Percentiles rank a stretch among this genome's conserved stretches.
Evolutionary conservation across 2,329 filamentous ascomycete species (phyloP).

Genomic region (Dothiorella sarmentorum): DNA sequence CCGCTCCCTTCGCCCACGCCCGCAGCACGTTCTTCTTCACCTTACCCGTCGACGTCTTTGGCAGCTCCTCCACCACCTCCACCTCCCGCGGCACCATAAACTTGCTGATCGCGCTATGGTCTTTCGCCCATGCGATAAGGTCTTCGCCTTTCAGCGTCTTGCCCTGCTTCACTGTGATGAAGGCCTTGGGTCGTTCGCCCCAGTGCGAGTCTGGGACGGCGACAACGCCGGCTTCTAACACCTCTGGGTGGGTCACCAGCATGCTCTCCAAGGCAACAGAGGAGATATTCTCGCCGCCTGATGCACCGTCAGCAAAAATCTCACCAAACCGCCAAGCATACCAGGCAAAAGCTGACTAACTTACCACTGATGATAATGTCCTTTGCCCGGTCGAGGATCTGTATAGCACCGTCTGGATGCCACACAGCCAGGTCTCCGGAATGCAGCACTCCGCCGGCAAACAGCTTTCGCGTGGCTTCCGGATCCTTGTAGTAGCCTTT

Average conservation of each 20-base stretch:
- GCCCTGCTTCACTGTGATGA: conserved; percentile 74
- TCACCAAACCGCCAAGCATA: neutral
- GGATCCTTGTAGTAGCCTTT: conserved; percentile 90
- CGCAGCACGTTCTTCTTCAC: conserved; percentile 90
- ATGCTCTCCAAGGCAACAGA: conserved; percentile 88
- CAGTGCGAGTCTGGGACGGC: conserved; percentile 84
- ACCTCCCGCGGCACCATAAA: conserved; percentile 80
- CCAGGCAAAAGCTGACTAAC: conserved; percentile 25
- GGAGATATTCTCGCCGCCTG: conserved; percentile 94
- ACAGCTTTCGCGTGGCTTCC: conserved; percentile 81
- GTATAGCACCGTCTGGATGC: conserved; percentile 84
- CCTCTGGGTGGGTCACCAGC: conserved; percentile 80
- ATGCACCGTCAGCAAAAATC: neutral
- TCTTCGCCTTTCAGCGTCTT: conserved; percentile 59
- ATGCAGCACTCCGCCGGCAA: conserved; percentile 80
- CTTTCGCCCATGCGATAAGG: conserved; percentile 82
- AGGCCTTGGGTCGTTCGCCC: conserved; percentile 96
- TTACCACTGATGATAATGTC: conserved; percentile 95
- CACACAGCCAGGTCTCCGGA: conserved; percentile 91
- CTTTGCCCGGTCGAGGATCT: conserved; percentile 91
- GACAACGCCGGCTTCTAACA: conserved; percentile 89
- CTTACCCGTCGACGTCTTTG: conserved; percentile 97
- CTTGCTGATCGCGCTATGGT: conserved; percentile 74
- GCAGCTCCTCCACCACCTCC: conserved; percentile 80
- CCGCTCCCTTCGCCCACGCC: conserved; percentile 69